Base-by-base conservation (phyloP, 305 asterid species). In the Solanum aculeatissimum region DNA sequence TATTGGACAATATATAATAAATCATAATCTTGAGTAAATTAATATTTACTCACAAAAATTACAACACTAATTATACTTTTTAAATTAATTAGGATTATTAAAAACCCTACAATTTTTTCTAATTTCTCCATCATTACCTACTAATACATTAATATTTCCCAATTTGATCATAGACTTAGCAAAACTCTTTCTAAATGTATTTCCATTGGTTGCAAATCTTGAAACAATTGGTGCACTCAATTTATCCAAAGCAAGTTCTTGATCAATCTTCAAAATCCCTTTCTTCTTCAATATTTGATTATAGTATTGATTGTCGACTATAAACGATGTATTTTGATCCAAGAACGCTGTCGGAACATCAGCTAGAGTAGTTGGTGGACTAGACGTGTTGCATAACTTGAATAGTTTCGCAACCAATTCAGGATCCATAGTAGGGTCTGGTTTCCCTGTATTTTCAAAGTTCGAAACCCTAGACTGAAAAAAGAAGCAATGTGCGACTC, bases 191-290 rank as follows among this genome's bases (percentile, higher is more conserved):
- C 43, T 83, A 74, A 91, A 93, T 10, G 86, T 84, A 32, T n/a
- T 57, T 32, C 72, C 70, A 29, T 89, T 86, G 0, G 69, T 7
- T 21, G 93, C 95, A 43, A 85, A 89, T 13, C 75, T 53, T 74
- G 82, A 21, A 1, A 93, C 96, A 9, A 86, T 87, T 27, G 88
- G 88, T 6, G 87, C 84, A 35, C 90, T 92, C 5, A 91, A 85
- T 71, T 77, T 57, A 83, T 92, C 92, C 85, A 85, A 11, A 6
- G 89, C 91, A 83, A 93, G 87, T 82, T 85, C 86, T 87, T 90
- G 93, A 89, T 93, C 97, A 65, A 93, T 93, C 84, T 87, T 86
- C 91, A 95, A 0, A 1, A 95, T 84, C 83, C 97, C 98, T 65
- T 87, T 94, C 69, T 74, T 90, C 6, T 84, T 81, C 19, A 77